A percentile compares a stretch with the other conserved stretches of the same genome.
Conservation (phyloP, 1,284 basidiomycete species). For the Porphyrellus sp. region DNA sequence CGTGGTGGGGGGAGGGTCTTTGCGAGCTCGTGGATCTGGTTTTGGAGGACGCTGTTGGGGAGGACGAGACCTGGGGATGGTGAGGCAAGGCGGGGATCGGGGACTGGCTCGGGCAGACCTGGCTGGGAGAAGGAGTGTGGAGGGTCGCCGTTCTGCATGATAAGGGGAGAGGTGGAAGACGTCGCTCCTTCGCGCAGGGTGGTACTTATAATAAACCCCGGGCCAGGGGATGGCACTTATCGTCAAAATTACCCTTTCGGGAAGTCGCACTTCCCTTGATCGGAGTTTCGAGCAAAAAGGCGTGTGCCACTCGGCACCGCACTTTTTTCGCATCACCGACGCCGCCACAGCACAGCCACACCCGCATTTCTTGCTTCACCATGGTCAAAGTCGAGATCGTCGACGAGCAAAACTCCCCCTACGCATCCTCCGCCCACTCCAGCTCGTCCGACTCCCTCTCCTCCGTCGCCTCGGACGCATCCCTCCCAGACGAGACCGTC, state of each 20-base stretch:
- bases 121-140: constrained; percentile 41
- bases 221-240: constrained; percentile 26
- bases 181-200: constrained; percentile 13
- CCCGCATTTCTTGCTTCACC: constrained; percentile 6
- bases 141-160: constrained; percentile 41
- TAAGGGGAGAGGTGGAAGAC: constrained; percentile 26
- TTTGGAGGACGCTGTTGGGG: constrained; percentile 63
- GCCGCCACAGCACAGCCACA: constrained; percentile 24
- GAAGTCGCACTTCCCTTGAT: constrained; percentile 7
- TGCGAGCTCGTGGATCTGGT: constrained; percentile 72
- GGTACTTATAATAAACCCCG: constrained; percentile 32
- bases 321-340: constrained; percentile 19
- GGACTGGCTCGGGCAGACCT: constrained; percentile 31
- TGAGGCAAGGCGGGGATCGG: constrained; percentile 14
- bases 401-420: constrained; percentile 72
- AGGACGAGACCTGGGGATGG: constrained; percentile 50
- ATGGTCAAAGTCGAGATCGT: constrained; percentile 88
- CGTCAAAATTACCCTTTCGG: constrained; percentile 12
- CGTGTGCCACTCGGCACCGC: constrained; percentile 28
- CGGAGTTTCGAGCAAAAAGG: constrained; percentile 27
- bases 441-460: constrained; percentile 69
- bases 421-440: constrained; percentile 60
- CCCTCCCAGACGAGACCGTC: constrained; percentile 72
- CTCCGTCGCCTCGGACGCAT: constrained; percentile 67
- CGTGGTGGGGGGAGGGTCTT: constrained; percentile 72